Evolutionary conservation across 1,284 basidiomycete genomes (phyloP), one percentile per base, ranked within the genome.

Genomic region (Athelia sp.): DNA sequence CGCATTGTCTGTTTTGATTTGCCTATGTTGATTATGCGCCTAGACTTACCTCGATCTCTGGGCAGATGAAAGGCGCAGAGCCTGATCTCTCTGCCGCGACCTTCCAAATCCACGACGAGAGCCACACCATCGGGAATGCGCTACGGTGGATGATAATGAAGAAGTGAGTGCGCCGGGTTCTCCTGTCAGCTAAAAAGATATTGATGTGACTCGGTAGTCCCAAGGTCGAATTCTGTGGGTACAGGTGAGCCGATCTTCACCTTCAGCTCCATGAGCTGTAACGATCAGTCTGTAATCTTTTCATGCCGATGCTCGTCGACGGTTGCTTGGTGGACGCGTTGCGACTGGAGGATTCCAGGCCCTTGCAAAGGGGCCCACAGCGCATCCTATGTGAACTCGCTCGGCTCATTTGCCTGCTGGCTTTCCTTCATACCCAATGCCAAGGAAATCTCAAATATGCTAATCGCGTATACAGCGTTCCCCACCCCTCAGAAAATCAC

Each of bases 131-230:
- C 23, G 96, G 96, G 15, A 99, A 99, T 61, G 81, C 93, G 0
- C 74, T 99, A 45, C 74, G 96, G 49, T 99, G 93, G 91, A 98
- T 98, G 87, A 70, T 98, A 54, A 98, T 98, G 96, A 98, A 98
- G 73, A 96, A 99, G 96, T 98, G 64, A 35, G 63, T 42, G 14
- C 36, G 22, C 24, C 10, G 45, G 18, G 45, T 42, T 15, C 26
- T 51, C 48, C 49, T 50, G 29, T 50, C 50, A 35, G 22, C 43
- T 52, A 36, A 13, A 18, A 45, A 49, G 18, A 38, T 40, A 14
- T 11, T 43, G 44, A 29, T 45, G 21, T 49, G 26, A 48, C 45
- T 48, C 48, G 54, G 23, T 54, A 98, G 96, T 64, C 91, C 96
- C n/a, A 93, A 93, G 59, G 96, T 98, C 50, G 93, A 98, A 70